Evolutionary conservation across 106 monocot species (phyloP).

Genomic region (Xerophyta viscosa): DNA sequence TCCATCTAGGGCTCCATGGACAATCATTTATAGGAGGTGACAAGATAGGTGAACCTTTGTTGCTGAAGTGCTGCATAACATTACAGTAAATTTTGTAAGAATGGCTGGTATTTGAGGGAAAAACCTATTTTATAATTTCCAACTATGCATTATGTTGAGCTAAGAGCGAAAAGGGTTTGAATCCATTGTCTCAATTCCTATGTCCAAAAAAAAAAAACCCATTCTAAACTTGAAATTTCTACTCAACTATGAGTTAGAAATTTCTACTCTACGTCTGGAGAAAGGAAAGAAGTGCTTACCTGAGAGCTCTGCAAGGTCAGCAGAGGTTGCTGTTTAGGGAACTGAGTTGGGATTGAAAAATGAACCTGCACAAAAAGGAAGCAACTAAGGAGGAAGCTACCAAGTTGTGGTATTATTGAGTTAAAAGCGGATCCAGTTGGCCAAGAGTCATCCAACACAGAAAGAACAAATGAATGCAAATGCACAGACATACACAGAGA

Average conservation of each 20-base stretch:
- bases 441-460: no score
- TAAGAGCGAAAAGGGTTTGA: no score
- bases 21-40: slow-evolving; percentile 63
- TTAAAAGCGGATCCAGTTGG: no score
- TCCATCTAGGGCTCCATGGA: slow-evolving; percentile 99
- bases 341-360: slow-evolving; percentile 67
- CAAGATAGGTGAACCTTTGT: slow-evolving; percentile 40
- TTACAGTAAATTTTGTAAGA: background rate
- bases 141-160: background rate
- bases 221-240: background rate
- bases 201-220: background rate
- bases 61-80: slow-evolving; percentile 59
- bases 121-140: no score
- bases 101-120: no score
- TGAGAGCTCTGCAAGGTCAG: slow-evolving; percentile 74
- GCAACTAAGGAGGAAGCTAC: background rate
- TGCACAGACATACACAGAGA: no score
- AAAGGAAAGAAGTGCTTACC: slow-evolving; percentile 21
- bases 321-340: slow-evolving; percentile 74
- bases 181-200: no score
- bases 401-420: no score
- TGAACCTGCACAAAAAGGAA: slow-evolving; percentile 55
- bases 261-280: background rate
- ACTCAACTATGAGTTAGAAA: background rate
- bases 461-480: no score